Base-by-base conservation (phyloP, 139 green algal genomes). In the Prasinococcaceae sp. region DNA sequence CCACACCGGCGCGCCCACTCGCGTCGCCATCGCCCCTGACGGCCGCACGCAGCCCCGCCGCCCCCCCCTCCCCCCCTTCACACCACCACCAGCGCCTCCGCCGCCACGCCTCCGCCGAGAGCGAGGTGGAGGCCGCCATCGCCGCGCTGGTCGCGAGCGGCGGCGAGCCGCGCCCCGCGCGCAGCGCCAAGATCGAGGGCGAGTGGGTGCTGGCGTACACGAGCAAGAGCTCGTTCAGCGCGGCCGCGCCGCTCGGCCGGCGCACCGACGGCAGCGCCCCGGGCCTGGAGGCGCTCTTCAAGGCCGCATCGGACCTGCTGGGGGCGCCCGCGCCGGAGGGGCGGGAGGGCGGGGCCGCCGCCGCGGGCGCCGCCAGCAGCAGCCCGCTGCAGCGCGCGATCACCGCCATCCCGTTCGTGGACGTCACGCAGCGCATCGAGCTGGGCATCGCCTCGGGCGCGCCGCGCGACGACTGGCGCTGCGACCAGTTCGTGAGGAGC, bases 331-430 rank as follows among this genome's bases (percentile, higher is more conserved):
- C 30, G 47, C 4, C 24, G 30, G 16, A 42, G 27, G 25, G 14
- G 47, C n/a, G n/a, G n/a, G n/a, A 47, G n/a, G n/a, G n/a, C 17
- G 36, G 24, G 14, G 37, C 17, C n/a, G 25, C 20, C n/a, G 12
- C n/a, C 14, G 10, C 22, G 33, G 12, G 16, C 17, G 22, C 19
- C 4, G 40, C 39, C 10, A 51, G 47, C 8, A 45, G 47, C 26
- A 49, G 27, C n/a, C 84, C 86, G 56, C 90, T 95, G 32, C 87
- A 96, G 66, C 66, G 79, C 35, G 83, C 79, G 1, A 33, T 65
- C 9, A 49, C 30, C 12, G 52, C 30, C 3, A 14, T 47, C 8
- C 33, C 48, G 35, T 23, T 33, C 30, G 40, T 65, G 44, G 23
- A 20, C 4, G 29, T 65, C 22, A 40, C 17, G 25, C 56, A 65